Evolutionary conservation across 768 basidiomycete genomes (phyloP).

Genomic region (Leccinum ochraceum): DNA sequence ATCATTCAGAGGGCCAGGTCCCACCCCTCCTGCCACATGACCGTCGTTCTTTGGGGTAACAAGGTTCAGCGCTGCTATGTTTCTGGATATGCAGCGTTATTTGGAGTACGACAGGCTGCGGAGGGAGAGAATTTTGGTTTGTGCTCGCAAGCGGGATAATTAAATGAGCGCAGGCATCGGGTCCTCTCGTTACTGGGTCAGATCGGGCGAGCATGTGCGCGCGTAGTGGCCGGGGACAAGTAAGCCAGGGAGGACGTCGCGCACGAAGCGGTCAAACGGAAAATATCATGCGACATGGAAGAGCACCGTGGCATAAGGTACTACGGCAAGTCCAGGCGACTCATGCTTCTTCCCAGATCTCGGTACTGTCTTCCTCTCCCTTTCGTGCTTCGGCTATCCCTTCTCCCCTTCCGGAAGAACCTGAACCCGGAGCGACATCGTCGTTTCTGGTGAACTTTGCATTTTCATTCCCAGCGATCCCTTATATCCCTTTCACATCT

Average conservation of each 20-base stretch:
- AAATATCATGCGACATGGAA: constrained; percentile 6
- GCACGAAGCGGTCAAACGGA: background rate
- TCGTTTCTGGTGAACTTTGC: background rate
- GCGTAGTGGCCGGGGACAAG: background rate
- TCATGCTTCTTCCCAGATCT: constrained; percentile 71
- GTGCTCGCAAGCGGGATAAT: constrained; percentile 45
- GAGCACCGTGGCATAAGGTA: constrained; percentile 1
- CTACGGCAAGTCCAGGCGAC: constrained; percentile 4
- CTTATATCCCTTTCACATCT: too few relatives aligned
- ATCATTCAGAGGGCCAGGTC: too few relatives aligned
- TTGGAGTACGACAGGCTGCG: constrained; percentile 57
- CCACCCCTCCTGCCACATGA: too few relatives aligned
- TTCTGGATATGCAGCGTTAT: constrained; percentile 72
- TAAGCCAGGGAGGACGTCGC: background rate
- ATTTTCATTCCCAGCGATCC: too few relatives aligned
- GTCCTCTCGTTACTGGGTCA: constrained; percentile 49
- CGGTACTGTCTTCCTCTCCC: constrained; percentile 38
- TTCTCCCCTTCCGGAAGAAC: background rate
- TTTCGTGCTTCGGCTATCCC: background rate
- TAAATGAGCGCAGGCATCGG: constrained; percentile 63
- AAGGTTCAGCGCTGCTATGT: constrained; percentile 32
- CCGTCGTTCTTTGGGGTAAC: too few relatives aligned
- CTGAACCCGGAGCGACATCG: background rate
- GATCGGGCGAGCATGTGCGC: background rate
- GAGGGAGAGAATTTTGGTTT: constrained; percentile 43